A percentile compares a stretch with the other conserved stretches of the same genome.
Conservation (phyloP, 352 stramenopile genomes). For the Globisporangium barbulae region DNA sequence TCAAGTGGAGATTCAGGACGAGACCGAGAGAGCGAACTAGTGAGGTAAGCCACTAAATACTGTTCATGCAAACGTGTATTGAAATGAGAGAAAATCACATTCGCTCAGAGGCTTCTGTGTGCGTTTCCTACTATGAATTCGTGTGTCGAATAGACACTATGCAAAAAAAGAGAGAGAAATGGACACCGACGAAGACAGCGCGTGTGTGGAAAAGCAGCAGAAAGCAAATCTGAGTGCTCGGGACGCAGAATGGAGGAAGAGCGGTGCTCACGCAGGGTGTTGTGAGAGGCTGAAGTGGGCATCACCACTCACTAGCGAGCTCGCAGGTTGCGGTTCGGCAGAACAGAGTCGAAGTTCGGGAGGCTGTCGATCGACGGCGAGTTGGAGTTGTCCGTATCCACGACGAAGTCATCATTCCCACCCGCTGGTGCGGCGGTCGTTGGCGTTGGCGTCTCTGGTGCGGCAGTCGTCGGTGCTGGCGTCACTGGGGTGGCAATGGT, state of each 20-base stretch:
- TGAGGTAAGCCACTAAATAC: no score
- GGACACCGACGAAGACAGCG: background rate
- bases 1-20: no score
- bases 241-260: no score
- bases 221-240: no score
- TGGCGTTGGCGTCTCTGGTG: background rate
- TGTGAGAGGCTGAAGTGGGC: no score
- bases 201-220: background rate
- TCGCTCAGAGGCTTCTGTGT: no score
- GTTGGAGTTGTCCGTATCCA: no score
- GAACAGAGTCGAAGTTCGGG: no score
- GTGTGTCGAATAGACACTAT: background rate
- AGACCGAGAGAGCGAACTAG: no score
- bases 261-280: no score
- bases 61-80: slow-evolving; percentile 2
- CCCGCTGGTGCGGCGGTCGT: background rate
- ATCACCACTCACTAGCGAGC: no score
- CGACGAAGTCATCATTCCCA: background rate
- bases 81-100: background rate
- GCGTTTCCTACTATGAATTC: background rate
- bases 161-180: background rate
- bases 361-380: background rate
- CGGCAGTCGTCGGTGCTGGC: background rate
- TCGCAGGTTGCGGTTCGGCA: no score
- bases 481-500: background rate